Conservation (phyloP, 305 asterid species). For the Stenogyne calaminthoides region DNA sequence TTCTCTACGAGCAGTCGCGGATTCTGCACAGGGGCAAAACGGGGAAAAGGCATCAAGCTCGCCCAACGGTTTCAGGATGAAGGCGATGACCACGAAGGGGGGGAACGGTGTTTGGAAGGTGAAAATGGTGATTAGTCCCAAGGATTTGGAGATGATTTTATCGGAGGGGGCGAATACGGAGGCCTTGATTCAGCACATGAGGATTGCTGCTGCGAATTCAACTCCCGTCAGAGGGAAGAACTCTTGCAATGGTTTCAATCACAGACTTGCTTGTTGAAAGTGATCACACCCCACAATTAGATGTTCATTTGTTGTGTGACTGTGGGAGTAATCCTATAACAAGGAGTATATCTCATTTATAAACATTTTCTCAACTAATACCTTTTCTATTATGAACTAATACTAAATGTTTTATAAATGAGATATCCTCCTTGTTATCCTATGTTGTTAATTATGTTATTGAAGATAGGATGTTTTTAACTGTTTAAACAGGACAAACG, state of each 20-base stretch:
- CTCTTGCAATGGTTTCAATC: slow-evolving; percentile 14
- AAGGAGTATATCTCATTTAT: too few species aligned
- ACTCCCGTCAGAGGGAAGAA: slow-evolving; percentile 40
- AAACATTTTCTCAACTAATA: too few species aligned
- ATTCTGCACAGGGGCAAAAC: slow-evolving; percentile 29
- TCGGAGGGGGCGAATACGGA: slow-evolving; percentile 62
- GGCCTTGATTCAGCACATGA: slow-evolving; percentile 74
- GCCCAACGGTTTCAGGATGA: background rate
- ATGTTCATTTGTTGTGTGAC: background rate
- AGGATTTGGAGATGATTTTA: slow-evolving; percentile 55
- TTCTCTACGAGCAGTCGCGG: slow-evolving; percentile 42
- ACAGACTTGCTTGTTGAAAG: slow-evolving; percentile 12
- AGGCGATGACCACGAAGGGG: slow-evolving; percentile 15
- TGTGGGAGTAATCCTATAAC: background rate
- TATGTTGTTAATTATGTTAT: background rate
- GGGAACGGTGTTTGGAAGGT: slow-evolving; percentile 70
- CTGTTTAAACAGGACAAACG: too few species aligned
- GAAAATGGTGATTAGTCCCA: slow-evolving; percentile 57
- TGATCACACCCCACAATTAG: background rate
- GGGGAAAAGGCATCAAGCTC: slow-evolving; percentile 33
- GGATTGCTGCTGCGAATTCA: slow-evolving; percentile 63
- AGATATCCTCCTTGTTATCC: too few species aligned
- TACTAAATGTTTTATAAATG: too few species aligned
- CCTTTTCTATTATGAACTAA: too few species aligned
- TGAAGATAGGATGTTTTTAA: too few species aligned